phyloP scores from a whole-genome alignment of 768 basidiomycete genomes.

The Amanita fuliginea region DNA sequence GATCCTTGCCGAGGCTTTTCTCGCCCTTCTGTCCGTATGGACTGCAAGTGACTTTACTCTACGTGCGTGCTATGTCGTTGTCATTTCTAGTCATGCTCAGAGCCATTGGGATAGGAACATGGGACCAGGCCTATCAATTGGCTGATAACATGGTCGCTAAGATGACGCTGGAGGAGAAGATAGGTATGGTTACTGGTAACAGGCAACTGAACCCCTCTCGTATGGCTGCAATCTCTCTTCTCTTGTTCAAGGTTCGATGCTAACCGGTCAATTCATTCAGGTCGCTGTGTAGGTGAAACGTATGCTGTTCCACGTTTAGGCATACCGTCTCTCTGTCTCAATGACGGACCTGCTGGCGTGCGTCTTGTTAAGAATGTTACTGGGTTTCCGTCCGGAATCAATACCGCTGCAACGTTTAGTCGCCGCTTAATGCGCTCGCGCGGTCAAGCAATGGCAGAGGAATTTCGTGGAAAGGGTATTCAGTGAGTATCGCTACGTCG shows the following conservation, averaged over 20 bases:
- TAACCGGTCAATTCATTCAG: constrained; percentile 8
- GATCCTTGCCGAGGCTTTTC: too few relatives aligned
- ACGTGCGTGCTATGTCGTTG: neutral
- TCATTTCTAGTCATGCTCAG: neutral
- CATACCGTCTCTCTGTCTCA: constrained; percentile 24
- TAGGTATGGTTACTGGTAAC: constrained; percentile 23
- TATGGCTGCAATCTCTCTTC: constrained; percentile 5
- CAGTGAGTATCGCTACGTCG: constrained; percentile 10
- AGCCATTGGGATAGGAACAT: constrained; percentile 17
- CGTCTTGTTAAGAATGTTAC: constrained; percentile 22
- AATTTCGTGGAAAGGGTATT: constrained; percentile 49
- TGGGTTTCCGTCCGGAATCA: constrained; percentile 40
- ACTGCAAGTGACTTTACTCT: neutral
- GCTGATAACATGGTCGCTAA: constrained; percentile 17
- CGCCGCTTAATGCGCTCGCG: constrained; percentile 42
- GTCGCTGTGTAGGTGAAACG: constrained; percentile 25
- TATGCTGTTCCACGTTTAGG: constrained; percentile 17
- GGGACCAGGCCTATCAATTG: constrained; percentile 20
- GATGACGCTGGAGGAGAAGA: constrained; percentile 24
- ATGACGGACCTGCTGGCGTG: constrained; percentile 27
- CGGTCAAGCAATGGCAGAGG: constrained; percentile 44
- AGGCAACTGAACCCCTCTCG: constrained; percentile 19
- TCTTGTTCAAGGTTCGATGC: neutral
- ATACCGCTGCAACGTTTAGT: constrained; percentile 29
- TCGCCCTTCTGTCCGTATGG: neutral